Evolutionary conservation across 768 basidiomycete species (phyloP), one percentile per base, ranked within the genome.

Genomic region (Psilocybe tampanensis): DNA sequence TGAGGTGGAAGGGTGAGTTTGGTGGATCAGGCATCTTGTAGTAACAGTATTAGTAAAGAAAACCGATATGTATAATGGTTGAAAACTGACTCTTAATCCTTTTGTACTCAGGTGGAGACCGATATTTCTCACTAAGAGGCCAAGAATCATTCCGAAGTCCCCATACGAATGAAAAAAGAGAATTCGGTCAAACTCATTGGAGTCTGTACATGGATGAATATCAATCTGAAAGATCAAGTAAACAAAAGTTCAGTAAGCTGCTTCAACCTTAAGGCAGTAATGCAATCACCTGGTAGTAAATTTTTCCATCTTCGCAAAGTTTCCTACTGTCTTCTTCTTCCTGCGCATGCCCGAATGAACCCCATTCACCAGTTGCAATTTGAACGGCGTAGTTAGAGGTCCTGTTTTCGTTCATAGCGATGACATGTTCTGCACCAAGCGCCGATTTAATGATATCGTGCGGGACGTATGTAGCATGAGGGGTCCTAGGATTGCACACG

Each of bases 141-240:
- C 81, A 47, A 90, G 68, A 15, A 90, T 86, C 82, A 89, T 88
- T 0, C 85, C 86, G 17, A 90, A 74, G 62, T 90, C 89, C 8
- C 89, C 89, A 62, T 89, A 90, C 1, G 82, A 80, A 55, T 84
- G 78, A 63, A 82, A 82, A 68, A 88, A 82, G 21, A 76, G 65
- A 15, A 82, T 68, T 19, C 83, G 74, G 21, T 84, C 75, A 68
- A 72, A 82, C 63, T 82, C 82, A 18, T 71, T 76, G 62, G 70
- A 69, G 66, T 82, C 77, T 2, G 62, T 66, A 62, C 86, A 88
- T 2, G 86, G 79, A 58, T 82, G 78, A 15, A 90, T 77, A 61
- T 91, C 90, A 8, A 90, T 81, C 75, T 92, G 48, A 12, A 22
- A 23, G 24, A 15, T 23, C 42, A 29, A 47, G 51, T 42, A 43